Base-by-base conservation (phyloP, 2,329 filamentous ascomycete genomes). In the Cytospora paraplurivora region DNA sequence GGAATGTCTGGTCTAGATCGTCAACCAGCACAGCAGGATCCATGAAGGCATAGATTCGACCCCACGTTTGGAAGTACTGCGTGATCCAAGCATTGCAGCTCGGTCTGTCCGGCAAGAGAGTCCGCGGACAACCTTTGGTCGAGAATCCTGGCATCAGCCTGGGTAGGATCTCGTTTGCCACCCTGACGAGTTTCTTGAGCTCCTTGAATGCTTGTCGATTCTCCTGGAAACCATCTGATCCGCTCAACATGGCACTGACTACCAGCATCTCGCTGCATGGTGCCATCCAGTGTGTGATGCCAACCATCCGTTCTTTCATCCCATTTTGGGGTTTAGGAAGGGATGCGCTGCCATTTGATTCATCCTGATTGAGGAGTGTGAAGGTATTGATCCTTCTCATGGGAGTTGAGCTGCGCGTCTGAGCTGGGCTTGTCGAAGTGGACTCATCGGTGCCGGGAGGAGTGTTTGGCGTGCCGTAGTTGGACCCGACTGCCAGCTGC, bases 271-370 rank as follows among this genome's bases (percentile, higher is more conserved):
- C 66, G 35, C 62, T 61, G 53, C 66, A 67, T 0, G 66, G 66
- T 1, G 67, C 66, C 64, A 68, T 59, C 67, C 67, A 68, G 44
- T 68, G 67, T 38, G 66, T 67, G 7, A 66, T 47, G 2, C 67
- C 66, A 15, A 67, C 56, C 56, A 68, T 56, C 32, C 66, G 63
- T 15, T 58, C 67, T 54, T 66, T 67, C 59, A 54, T 38, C 37
- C 37, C 11, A 15, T 38, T 4, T 38, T 17, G 37, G 7, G 6
- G 5, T 15, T 38, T 6, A 53, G 4, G 55, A 62, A 38, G 37
- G 7, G 1, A 38, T 11, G 2, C 17, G 7, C 13, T 38, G 10
- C 35, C 35, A 15, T 15, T 38, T 11, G 37, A 15, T 38, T 13
- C 37, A 17, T 38, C 7, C 7, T 4, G 11, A 38, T 11, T 11